These are phyloP conservation scores for Pseudocercospora pini-densiflorae DNA, from an alignment of 2,329 filamentous ascomycete species.

Conservation along the genomic window DNA sequence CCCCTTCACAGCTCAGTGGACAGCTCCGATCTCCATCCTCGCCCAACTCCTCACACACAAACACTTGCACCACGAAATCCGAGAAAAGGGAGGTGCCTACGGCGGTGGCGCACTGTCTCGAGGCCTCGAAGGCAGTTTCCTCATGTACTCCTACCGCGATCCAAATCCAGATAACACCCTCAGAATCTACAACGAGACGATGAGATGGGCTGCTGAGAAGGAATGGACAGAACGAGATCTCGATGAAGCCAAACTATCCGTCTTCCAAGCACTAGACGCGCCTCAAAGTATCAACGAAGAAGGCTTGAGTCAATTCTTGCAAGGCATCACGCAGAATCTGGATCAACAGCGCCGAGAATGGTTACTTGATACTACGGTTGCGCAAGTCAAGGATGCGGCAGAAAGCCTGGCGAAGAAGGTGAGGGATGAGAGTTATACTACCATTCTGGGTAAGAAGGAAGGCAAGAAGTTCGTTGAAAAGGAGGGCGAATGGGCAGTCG, in stretches of 20 bases:
- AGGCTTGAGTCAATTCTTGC: constrained; percentile 83
- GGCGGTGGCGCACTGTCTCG: constrained; percentile 87
- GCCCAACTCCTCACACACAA: constrained; percentile 94
- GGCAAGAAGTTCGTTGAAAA: constrained; percentile 73
- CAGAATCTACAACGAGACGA: constrained; percentile 80
- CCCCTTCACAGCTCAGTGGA: constrained; percentile 75
- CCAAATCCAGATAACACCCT: constrained; percentile 91
- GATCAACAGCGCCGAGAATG: constrained; percentile 81
- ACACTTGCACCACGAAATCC: constrained; percentile 94
- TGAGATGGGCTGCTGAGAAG: constrained; percentile 80
- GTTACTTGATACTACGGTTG: constrained; percentile 81
- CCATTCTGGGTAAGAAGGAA: constrained; percentile 73
- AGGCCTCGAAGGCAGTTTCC: constrained; percentile 81
- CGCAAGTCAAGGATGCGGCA: constrained; percentile 79
- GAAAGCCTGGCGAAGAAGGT: constrained; percentile 70
- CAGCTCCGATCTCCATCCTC: constrained; percentile 83
- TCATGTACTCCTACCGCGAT: constrained; percentile 96
- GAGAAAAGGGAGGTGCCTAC: constrained; percentile 96
- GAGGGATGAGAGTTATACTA: constrained; percentile 65
- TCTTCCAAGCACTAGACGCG: constrained; percentile 91
- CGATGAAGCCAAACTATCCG: constrained; percentile 93
- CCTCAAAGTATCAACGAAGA: constrained; percentile 85
- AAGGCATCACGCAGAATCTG: constrained; percentile 86
- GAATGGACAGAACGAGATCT: constrained; percentile 83
- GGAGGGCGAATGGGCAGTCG: constrained; percentile 68